These are phyloP conservation scores for Trichosporon ovoides DNA, from an alignment of 1,284 basidiomycete genomes.

Conservation along the genomic window DNA sequence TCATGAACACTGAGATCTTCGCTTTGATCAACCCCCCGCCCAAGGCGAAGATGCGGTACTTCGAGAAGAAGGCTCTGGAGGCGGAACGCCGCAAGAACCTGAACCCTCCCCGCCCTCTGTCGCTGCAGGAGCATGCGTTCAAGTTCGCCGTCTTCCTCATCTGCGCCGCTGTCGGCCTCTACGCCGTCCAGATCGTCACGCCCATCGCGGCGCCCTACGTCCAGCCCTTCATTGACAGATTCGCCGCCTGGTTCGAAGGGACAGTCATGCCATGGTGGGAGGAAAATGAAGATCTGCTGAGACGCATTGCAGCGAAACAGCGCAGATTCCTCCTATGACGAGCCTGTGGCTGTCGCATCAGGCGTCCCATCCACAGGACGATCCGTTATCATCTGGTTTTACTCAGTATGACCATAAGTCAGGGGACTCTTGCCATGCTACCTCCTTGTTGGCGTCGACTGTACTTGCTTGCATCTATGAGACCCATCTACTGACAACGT, in stretches of 20 bases:
- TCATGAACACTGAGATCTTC: conserved; percentile 64
- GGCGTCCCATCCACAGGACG: too few relatives aligned
- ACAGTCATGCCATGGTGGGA: conserved; percentile 4
- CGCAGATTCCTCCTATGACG: background rate
- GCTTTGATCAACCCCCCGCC: conserved; percentile 47
- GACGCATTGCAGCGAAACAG: conserved; percentile 1
- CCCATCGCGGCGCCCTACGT: conserved; percentile 5
- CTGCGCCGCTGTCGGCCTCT: conserved; percentile 7
- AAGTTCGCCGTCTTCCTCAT: conserved; percentile 2
- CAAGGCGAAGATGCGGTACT: conserved; percentile 20
- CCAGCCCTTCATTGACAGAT: background rate
- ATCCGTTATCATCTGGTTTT: too few relatives aligned
- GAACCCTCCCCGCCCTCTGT: conserved; percentile 1
- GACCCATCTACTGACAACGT: too few relatives aligned
- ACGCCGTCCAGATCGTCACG: background rate
- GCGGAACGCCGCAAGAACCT: conserved; percentile 9
- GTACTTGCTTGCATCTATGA: background rate
- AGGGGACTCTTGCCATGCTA: background rate
- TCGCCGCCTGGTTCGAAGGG: background rate
- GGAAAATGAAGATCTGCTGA: background rate
- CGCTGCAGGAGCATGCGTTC: background rate
- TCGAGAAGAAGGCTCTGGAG: conserved; percentile 19
- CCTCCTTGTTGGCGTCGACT: background rate
- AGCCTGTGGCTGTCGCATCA: too few relatives aligned
- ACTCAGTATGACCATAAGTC: too few relatives aligned